A percentile compares a stretch with the other conserved stretches of the same genome.
Conservation (phyloP, 352 stramenopile species). For the Phytophthora tubulina region DNA sequence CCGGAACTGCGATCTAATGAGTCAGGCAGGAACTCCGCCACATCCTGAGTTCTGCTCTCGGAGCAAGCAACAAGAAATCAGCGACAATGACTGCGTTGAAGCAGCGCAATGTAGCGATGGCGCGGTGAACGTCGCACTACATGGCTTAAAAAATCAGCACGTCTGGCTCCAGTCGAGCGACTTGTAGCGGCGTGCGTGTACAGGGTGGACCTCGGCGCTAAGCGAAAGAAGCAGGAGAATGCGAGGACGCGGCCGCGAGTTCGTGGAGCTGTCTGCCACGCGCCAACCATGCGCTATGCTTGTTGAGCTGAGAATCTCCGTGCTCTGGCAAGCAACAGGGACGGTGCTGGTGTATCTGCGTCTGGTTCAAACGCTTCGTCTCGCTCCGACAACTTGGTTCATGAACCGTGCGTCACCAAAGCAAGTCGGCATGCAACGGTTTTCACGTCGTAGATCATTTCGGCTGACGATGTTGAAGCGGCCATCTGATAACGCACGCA, state of each 20-base stretch:
- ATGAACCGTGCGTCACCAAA: slow-evolving; percentile 14
- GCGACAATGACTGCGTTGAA: slow-evolving; percentile 15
- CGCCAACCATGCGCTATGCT: slow-evolving; percentile 6
- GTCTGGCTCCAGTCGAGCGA: slow-evolving; percentile 16
- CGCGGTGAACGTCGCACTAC: background rate
- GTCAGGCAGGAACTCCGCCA: slow-evolving; percentile 16
- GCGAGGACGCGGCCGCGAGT: slow-evolving; percentile 21
- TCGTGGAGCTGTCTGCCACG: slow-evolving; percentile 28
- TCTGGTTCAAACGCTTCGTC: background rate
- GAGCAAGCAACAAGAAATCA: slow-evolving; percentile 30
- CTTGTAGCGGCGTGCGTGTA: background rate
- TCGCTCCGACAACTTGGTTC: background rate
- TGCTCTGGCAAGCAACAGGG: slow-evolving; percentile 17
- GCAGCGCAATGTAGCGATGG: slow-evolving; percentile 29
- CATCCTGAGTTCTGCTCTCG: slow-evolving; percentile 33
- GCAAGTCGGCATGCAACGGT: background rate
- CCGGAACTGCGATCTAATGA: slow-evolving; percentile 17
- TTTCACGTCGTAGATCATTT: no score
- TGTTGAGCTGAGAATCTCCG: slow-evolving; percentile 26
- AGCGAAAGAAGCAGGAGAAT: slow-evolving; percentile 33
- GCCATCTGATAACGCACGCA: no score
- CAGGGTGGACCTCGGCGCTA: slow-evolving; percentile 32
- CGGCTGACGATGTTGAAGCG: no score
- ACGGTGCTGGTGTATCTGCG: slow-evolving; percentile 15
- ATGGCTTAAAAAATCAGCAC: slow-evolving; percentile 33